Evolutionary conservation across 768 basidiomycete species (phyloP), one percentile per base, ranked within the genome.

Genomic region (Symmetrospora coprosmae): DNA sequence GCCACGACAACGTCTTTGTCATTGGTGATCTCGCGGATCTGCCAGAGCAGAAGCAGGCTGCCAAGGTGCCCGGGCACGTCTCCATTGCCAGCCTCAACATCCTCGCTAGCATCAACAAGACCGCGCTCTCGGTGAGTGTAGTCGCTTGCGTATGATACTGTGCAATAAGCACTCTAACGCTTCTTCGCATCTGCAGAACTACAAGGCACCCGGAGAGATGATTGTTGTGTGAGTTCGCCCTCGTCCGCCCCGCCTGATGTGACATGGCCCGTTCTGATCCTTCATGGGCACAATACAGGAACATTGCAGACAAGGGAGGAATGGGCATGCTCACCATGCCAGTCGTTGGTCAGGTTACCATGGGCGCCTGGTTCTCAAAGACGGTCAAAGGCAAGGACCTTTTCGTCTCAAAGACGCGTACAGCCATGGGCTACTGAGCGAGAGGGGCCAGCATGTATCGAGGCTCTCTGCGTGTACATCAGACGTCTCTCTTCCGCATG

Each of bases 11-110:
- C 60, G 78, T 85, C 14, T 84, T 82, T 59, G 85, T 83, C 0
- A 75, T 72, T 2, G 84, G 84, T 1, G 84, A 86, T 66, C 75
- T 81, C 60, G 77, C 81, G 62, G 80, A 82, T 37, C 80, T 78
- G 74, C 58, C 71, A 0, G 84, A 84, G 69, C 79, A 83, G 70
- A 84, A 83, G 65, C 81, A 78, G 66, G 72, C 71, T 0, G 74
- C 71, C 16, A 83, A 84, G 68, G 73, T 73, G 0, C 23, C 46
- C 1, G 66, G 65, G 4, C 84, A 85, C 62, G 70, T 68, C 3
- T 39, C 66, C 1, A 61, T 83, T 37, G 73, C 80, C 35, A 74
- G 72, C 2, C 71, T 74, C 28, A 85, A 85, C 60, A 69, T 82
- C 16, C 31, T 80, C 0, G 43, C 40, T 27, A 28, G 25, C 31